Evolutionary conservation across 1,284 basidiomycete species (phyloP), one percentile per base, ranked within the genome.

Genomic region (Ganoderma sp.): DNA sequence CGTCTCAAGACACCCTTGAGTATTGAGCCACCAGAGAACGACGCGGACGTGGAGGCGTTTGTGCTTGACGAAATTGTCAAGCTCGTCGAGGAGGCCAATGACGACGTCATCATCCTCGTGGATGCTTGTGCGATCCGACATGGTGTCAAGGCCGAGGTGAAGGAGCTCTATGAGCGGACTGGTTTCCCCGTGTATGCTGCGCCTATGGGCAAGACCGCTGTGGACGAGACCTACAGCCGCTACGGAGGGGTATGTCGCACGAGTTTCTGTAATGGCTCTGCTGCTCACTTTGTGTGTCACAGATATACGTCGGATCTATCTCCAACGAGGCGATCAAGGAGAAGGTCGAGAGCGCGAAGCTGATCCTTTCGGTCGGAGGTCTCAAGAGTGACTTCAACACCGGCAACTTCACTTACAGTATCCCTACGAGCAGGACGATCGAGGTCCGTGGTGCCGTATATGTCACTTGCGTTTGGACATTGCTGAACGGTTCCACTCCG

Each of bases 381-480:
- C 81, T 98, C 61, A 90, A 90, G 81, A 90, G 87, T 68, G 97
- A 99, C 79, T 98, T 97, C 85, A 98, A 99, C 78, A 93, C 92
- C 19, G 95, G 93, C 58, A 90, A 91, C 79, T 95, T 93, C 78
- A 91, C 91, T 0, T 93, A 92, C 74, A 86, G 85, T 64, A 88
- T 91, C 77, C 90, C 90, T 66, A 84, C 79, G 14, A 81, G 78
- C 41, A 84, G 85, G 43, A 87, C 87, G 10, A 83, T 93, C 67
- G 91, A 93, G 81, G 90, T 91, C 71, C 32, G 73, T 57, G 32
- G 28, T 48, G n/a, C n/a, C 45, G 1, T 22, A 39, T 43, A 22
- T 32, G 2, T 25, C 19, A 15, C 15, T 48, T 39, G n/a, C 19
- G 42, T 37, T 37, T 41, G 9, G 42, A 61, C 67, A 5, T 73